These are phyloP conservation scores for Cichorium intybus DNA, from an alignment of 140 eudicot genomes.

Conservation along the genomic window DNA sequence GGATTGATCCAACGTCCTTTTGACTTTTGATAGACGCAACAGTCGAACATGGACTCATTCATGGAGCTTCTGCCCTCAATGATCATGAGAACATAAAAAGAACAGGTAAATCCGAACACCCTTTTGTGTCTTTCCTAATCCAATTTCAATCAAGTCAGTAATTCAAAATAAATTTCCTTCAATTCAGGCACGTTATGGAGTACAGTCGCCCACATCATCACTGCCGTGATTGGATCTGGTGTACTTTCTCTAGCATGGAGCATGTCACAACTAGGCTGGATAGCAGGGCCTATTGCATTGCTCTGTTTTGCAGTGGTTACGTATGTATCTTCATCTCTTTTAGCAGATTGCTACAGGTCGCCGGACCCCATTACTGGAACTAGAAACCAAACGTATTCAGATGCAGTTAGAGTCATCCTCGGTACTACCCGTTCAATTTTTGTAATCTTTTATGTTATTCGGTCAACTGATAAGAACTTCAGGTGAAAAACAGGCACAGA, in stretches of 20 bases:
- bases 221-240: constrained; percentile 84
- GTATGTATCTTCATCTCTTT: constrained; percentile 40
- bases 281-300: constrained; percentile 58
- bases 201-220: constrained; percentile 70
- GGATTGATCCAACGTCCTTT: neutral
- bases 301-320: constrained; percentile 52
- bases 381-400: constrained; percentile 44
- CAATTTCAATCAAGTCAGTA: neutral
- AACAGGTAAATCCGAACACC: constrained; percentile 30
- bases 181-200: constrained; percentile 60
- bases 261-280: constrained; percentile 72
- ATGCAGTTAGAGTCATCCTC: constrained; percentile 51
- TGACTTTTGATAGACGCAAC: constrained; percentile 18
- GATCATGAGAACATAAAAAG: constrained; percentile 29
- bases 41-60: constrained; percentile 20
- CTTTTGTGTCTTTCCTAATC: neutral
- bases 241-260: constrained; percentile 86
- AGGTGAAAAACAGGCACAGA: constrained; percentile 57
- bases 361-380: constrained; percentile 54
- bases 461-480: constrained; percentile 9
- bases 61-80: constrained; percentile 13
- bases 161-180: neutral
- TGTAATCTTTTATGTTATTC: neutral
- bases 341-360: constrained; percentile 58
- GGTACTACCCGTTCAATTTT: constrained; percentile 32